Percentiles rank a stretch among this genome's conserved stretches.
Conservation (phyloP, 2,329 filamentous ascomycete genomes). For the Cordyceps cateniannulata region DNA sequence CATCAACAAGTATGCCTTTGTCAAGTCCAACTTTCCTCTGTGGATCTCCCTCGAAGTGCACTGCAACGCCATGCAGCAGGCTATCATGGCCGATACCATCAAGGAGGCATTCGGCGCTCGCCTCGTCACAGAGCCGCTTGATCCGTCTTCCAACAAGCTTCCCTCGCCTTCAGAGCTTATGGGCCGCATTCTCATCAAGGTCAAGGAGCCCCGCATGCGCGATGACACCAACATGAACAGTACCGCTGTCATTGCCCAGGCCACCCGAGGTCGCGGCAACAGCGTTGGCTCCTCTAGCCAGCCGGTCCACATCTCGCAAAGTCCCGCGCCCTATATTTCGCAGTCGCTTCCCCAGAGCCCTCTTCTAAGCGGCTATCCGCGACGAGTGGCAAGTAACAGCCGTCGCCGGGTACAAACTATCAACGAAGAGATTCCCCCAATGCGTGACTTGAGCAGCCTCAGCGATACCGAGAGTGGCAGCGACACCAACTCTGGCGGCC, state of each 20-base stretch:
- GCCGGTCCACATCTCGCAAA: slow-evolving; percentile 50
- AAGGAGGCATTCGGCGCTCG: slow-evolving; percentile 74
- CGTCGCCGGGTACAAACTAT: slow-evolving; percentile 47
- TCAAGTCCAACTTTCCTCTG: slow-evolving; percentile 77
- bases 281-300: slow-evolving; percentile 68
- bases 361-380: slow-evolving; percentile 44
- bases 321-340: slow-evolving; percentile 39
- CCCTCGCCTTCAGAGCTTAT: slow-evolving; percentile 83
- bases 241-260: slow-evolving; percentile 26
- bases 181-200: slow-evolving; percentile 83
- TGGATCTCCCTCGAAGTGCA: slow-evolving; percentile 96
- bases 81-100: slow-evolving; percentile 85
- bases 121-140: slow-evolving; percentile 69
- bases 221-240: slow-evolving; percentile 40
- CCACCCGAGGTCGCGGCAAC: slow-evolving; percentile 50
- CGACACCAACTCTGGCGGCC: slow-evolving; percentile 47
- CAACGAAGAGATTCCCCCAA: slow-evolving; percentile 49
- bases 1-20: slow-evolving; percentile 91
- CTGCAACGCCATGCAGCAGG: slow-evolving; percentile 76
- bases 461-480: slow-evolving; percentile 74
- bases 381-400: slow-evolving; percentile 41
- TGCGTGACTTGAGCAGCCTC: slow-evolving; percentile 52
- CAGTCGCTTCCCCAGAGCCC: slow-evolving; percentile 50
- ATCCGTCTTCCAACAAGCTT: slow-evolving; percentile 59
- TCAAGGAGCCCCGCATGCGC: slow-evolving; percentile 64